Conservation (phyloP, 371 early-diverging fungal species). For the Mortierella sp. region DNA sequence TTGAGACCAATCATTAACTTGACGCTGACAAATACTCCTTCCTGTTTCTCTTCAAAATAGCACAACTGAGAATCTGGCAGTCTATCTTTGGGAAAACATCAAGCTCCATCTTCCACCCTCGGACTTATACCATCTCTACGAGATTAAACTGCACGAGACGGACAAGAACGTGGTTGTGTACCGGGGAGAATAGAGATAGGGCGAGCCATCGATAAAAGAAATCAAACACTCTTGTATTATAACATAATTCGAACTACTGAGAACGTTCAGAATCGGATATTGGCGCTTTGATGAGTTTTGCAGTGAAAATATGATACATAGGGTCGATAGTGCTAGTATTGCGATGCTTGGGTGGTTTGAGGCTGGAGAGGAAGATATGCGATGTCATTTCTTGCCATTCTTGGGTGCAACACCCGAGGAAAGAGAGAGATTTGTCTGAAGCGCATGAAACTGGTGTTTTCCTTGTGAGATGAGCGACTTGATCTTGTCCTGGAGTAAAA, state of each 20-base stretch:
- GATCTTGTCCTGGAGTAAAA: slow-evolving; percentile 60
- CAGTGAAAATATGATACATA: no score
- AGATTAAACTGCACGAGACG: slow-evolving; percentile 80
- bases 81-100: slow-evolving; percentile 84
- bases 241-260: no score
- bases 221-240: no score
- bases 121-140: slow-evolving; percentile 61
- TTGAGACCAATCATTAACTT: neutral
- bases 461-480: slow-evolving; percentile 65
- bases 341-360: neutral
- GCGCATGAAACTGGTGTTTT: slow-evolving; percentile 69
- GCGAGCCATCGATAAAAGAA: neutral
- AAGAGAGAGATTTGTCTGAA: slow-evolving; percentile 57
- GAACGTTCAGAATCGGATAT: no score
- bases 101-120: slow-evolving; percentile 56
- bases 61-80: slow-evolving; percentile 91
- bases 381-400: slow-evolving; percentile 23
- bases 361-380: neutral
- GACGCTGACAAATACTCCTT: neutral
- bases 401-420: slow-evolving; percentile 28
- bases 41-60: slow-evolving; percentile 54
- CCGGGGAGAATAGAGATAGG: slow-evolving; percentile 67
- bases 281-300: no score
- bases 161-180: slow-evolving; percentile 79
- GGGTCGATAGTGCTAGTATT: neutral